Evolutionary conservation across 176 grass and related monocot species (phyloP).

Genomic region (Tillandsia fasciculata): DNA sequence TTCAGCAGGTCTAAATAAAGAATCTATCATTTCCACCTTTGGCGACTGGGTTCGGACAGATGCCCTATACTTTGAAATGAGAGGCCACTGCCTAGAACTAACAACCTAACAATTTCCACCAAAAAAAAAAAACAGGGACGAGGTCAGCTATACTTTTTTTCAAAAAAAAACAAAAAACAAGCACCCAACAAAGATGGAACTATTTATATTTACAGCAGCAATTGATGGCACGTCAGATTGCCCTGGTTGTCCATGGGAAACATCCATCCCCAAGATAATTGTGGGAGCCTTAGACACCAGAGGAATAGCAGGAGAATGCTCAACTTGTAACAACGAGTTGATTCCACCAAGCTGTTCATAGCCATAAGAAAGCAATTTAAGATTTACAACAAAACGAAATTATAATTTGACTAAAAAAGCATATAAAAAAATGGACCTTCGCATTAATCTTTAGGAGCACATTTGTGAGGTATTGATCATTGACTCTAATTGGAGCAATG

Average conservation of each 20-base stretch:
- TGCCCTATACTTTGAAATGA: conserved; percentile 80
- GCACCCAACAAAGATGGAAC: not conserved
- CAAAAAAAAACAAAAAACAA: not conserved
- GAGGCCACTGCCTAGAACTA: conserved; percentile 79
- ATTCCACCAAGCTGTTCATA: conserved; percentile 62
- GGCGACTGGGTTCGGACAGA: conserved; percentile 73
- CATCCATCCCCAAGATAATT: conserved; percentile 85
- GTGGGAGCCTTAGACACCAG: conserved; percentile 56
- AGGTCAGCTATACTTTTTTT: not conserved
- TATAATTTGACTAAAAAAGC: not conserved
- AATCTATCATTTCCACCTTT: conserved; percentile 84
- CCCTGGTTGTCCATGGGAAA: conserved; percentile 71
- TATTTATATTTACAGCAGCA: conserved; percentile 42
- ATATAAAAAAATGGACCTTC: conserved; percentile 36
- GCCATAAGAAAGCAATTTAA: not conserved
- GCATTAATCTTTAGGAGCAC: conserved; percentile 85
- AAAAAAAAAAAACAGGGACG: not conserved
- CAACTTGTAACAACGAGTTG: conserved; percentile 61
- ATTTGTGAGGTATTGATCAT: conserved; percentile 90
- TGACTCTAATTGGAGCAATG: conserved; percentile 74
- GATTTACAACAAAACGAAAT: not conserved
- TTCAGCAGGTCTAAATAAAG: conserved; percentile 54
- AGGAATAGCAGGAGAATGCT: conserved; percentile 45
- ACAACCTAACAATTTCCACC: conserved; percentile 49
- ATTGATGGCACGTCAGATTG: conserved; percentile 79